Evolutionary conservation across 1,284 basidiomycete genomes (phyloP).

Genomic region (Irpex sp.): DNA sequence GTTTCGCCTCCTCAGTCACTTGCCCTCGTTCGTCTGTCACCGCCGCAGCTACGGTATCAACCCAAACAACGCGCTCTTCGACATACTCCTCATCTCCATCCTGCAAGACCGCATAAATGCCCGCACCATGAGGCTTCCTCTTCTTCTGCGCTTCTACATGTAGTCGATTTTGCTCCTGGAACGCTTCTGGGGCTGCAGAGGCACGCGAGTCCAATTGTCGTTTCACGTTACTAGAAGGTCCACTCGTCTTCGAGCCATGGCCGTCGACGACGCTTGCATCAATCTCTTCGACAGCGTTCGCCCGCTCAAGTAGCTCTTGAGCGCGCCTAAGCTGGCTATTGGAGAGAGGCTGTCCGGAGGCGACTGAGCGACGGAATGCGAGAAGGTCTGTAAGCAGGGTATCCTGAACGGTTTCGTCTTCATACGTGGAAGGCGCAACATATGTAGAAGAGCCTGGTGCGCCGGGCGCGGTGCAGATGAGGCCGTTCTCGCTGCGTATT

Average conservation of each 20-base stretch:
- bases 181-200: neutral
- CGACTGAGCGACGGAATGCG: no score
- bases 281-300: no score
- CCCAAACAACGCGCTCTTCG: neutral
- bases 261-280: no score
- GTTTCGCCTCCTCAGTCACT: neutral
- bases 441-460: neutral
- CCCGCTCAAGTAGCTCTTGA: no score
- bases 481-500: neutral
- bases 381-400: no score
- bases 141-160: neutral
- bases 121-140: neutral
- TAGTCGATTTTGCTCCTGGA: neutral
- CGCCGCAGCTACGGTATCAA: neutral
- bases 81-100: conserved; percentile 1
- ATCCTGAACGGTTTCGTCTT: no score
- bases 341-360: no score
- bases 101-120: neutral
- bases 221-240: neutral
- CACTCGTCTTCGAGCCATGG: no score
- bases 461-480: neutral
- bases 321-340: no score
- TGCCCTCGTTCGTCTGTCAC: neutral
- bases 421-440: no score
- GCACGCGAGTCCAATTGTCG: neutral